Evolutionary conservation across 345 rosid genomes (phyloP), one percentile per base, ranked within the genome.

Genomic region (Hibiscus syriacus): DNA sequence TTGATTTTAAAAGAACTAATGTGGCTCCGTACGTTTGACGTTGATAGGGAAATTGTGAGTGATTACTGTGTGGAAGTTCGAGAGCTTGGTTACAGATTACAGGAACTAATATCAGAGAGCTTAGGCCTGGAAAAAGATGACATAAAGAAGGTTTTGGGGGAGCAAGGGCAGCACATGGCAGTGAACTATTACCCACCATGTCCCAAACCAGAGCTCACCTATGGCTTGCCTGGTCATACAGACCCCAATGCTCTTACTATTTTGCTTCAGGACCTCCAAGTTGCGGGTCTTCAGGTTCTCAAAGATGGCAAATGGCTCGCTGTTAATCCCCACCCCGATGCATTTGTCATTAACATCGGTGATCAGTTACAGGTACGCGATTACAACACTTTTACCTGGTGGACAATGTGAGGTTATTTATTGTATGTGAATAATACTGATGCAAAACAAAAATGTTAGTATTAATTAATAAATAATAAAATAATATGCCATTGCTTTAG

Each of bases 161-260:
- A 85, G 10, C 96, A 92, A 74, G 98, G 92, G 1, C 98, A 92
- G 73, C 96, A 90, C 73, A 92, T 92, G 98, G 95, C 98, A 12
- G 79, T 92, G 7, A 92, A 92, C 77, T 92, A 74, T 55, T 92
- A 92, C 71, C 98, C 98, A 7, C 90, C 90, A 3, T 92, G 98
- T 71, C 98, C 98, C 2, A 67, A 90, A 68, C 98, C 98, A 12
- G 98, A 92, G 32, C 83, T 92, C 5, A 92, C 98, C 38, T 90
- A 84, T 64, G 98, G 98, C 7, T 78, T 92, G 63, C 98, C 97
- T 3, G 87, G 80, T 25, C 98, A 92, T 70, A 92, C 98, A 0
- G 98, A 92, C 82, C 98, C 98, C 0, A 90, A 92, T 29, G 84
- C 87, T 9, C 86, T 92, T n/a, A 90, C 98, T 32, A 84, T 92